These are phyloP conservation scores for Pseudocercospora crystallina DNA, from an alignment of 2,329 filamentous ascomycete genomes.

Conservation along the genomic window DNA sequence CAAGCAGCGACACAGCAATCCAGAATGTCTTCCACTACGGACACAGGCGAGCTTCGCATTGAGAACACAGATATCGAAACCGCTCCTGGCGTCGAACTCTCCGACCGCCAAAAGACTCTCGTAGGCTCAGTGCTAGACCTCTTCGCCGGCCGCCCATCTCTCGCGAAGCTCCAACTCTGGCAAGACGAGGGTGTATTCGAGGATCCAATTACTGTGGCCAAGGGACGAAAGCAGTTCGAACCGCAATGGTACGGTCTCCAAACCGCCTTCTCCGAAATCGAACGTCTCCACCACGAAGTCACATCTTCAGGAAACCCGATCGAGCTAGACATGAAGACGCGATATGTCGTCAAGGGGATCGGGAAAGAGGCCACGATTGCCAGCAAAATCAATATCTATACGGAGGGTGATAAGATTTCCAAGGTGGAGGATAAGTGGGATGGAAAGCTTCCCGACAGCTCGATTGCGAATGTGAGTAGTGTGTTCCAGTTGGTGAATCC, in stretches of 20 bases:
- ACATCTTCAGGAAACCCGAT: conserved; percentile 60
- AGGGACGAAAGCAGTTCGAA: conserved; percentile 54
- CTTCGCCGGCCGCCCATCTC: conserved; percentile 60
- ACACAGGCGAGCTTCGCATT: conserved; percentile 44
- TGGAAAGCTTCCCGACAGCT: conserved; percentile 52
- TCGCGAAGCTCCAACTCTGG: conserved; percentile 62
- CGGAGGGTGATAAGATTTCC: conserved; percentile 47
- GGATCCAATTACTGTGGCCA: conserved; percentile 59
- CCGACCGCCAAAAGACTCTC: conserved; percentile 52
- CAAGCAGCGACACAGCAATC: neutral
- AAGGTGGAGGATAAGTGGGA: conserved; percentile 58
- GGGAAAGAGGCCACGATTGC: conserved; percentile 52
- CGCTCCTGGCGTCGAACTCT: conserved; percentile 52
- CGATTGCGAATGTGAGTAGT: conserved; percentile 52
- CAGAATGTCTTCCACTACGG: conserved; percentile 27
- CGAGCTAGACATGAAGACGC: conserved; percentile 53
- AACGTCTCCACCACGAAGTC: conserved; percentile 56
- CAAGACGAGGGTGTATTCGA: conserved; percentile 57
- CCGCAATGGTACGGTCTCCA: conserved; percentile 62
- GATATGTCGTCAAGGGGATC: conserved; percentile 56
- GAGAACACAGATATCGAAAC: conserved; percentile 57
- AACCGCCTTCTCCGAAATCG: conserved; percentile 58
- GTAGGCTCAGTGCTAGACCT: conserved; percentile 62
- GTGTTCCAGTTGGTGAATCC: conserved; percentile 34
- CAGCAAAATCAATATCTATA: conserved; percentile 50